A percentile compares a stretch with the other conserved stretches of the same genome.
These are phyloP conservation scores for Rhizophora mangle DNA, from an alignment of 345 rosid species.

Conservation along the genomic window DNA sequence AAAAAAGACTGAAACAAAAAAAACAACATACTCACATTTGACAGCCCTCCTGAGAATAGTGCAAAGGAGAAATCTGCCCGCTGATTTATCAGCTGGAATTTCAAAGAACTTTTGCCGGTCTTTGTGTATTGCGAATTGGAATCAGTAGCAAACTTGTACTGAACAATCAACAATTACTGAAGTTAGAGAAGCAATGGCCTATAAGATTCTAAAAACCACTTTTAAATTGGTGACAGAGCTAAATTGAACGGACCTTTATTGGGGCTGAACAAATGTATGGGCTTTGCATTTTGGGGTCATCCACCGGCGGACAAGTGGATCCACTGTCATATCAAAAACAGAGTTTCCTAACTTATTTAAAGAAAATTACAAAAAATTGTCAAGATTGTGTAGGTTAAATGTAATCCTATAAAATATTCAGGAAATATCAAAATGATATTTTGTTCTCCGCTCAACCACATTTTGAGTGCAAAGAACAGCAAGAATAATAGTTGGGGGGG, in stretches of 20 bases:
- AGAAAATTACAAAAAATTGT: background rate
- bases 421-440: background rate
- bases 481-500: background rate
- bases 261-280: conserved; percentile 86
- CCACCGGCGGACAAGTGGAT: conserved; percentile 45
- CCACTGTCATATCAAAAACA: conserved; percentile 40
- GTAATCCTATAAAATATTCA: background rate
- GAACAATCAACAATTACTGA: conserved; percentile 16
- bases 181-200: background rate
- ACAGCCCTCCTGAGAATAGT: conserved; percentile 60
- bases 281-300: conserved; percentile 43
- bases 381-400: background rate
- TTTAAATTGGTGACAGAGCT: background rate
- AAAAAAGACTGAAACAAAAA: too few species aligned
- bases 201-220: background rate
- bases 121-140: conserved; percentile 41
- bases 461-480: background rate
- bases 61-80: conserved; percentile 90
- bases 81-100: conserved; percentile 81
- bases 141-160: conserved; percentile 67
- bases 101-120: conserved; percentile 56
- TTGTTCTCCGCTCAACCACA: background rate
- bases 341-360: background rate
- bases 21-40: conserved; percentile 50
- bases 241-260: conserved; percentile 53